phyloP scores from a whole-genome alignment of 2,329 filamentous ascomycete species.

The Epichloe amarillans region DNA sequence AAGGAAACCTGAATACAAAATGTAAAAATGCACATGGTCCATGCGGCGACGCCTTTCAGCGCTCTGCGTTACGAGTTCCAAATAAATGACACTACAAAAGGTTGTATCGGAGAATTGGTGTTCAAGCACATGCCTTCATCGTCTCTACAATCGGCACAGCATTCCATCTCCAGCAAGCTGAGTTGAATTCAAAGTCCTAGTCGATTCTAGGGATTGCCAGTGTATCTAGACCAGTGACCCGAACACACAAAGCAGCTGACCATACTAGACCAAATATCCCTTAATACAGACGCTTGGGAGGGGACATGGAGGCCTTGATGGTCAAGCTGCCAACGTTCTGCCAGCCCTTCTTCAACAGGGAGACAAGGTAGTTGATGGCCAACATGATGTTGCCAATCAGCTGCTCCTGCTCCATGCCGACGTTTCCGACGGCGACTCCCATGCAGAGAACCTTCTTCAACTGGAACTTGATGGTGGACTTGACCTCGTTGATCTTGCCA shows the following conservation, averaged over 20 bases:
- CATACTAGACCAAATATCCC: constrained; percentile 8
- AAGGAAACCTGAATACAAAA: neutral
- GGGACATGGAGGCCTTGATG: constrained; percentile 99
- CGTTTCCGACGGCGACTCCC: constrained; percentile 98
- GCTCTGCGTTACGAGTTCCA: neutral
- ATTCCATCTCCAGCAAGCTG: neutral
- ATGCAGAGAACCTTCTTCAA: constrained; percentile 99
- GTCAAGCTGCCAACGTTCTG: constrained; percentile 99
- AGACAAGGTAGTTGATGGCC: constrained; percentile 99
- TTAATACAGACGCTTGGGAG: constrained; percentile 96
- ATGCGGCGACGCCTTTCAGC: too few species aligned
- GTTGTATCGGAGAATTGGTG: too few species aligned
- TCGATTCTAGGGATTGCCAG: constrained; percentile 3
- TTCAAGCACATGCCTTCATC: too few species aligned
- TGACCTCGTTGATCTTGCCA: constrained; percentile 97
- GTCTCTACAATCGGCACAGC: too few species aligned
- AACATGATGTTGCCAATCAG: constrained; percentile 98
- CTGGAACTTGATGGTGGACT: constrained; percentile 99
- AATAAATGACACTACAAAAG: too few species aligned
- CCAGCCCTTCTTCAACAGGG: constrained; percentile 99
- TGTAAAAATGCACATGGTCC: neutral
- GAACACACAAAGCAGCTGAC: constrained; percentile 8
- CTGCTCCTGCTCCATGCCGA: constrained; percentile 93
- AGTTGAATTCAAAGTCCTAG: constrained; percentile 5
- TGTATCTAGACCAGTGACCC: neutral